phyloP scores from a whole-genome alignment of 2,329 filamentous ascomycete species.

The Neoascochyta sp. region DNA sequence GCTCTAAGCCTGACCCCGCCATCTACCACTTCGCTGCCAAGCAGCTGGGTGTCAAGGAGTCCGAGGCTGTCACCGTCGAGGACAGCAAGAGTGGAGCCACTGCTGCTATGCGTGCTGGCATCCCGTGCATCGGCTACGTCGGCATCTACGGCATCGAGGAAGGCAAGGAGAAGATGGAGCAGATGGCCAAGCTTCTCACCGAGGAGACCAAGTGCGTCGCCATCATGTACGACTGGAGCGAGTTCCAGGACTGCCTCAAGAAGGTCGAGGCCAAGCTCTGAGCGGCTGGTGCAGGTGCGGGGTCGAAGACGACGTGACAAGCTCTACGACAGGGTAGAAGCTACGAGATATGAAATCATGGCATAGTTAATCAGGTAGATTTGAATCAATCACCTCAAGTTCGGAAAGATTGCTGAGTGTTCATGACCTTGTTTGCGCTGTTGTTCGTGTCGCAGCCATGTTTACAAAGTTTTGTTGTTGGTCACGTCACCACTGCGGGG shows the following conservation, averaged over 20 bases:
- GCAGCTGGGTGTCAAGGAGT: conserved; percentile 65
- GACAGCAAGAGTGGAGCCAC: conserved; percentile 83
- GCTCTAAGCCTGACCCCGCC: conserved; percentile 84
- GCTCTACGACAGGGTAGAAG: conserved; percentile 12
- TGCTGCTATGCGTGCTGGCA: conserved; percentile 71
- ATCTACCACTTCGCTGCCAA: conserved; percentile 79
- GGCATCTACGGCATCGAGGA: conserved; percentile 55
- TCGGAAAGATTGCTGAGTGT: too few species aligned
- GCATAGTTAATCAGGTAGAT: conserved; percentile 15
- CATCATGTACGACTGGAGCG: conserved; percentile 53
- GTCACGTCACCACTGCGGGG: conserved; percentile 3
- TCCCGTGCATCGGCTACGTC: conserved; percentile 80
- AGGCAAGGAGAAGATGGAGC: conserved; percentile 42
- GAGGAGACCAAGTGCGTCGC: conserved; percentile 47
- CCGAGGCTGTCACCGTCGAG: conserved; percentile 76
- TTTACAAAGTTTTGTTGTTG: conserved; percentile 2
- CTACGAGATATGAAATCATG: conserved; percentile 19
- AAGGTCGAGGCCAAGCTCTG: conserved; percentile 45
- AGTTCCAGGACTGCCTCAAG: conserved; percentile 49
- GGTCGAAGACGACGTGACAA: conserved; percentile 11
- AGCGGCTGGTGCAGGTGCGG: conserved; percentile 9
- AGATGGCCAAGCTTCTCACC: conserved; percentile 50
- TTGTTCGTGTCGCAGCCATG: conserved; percentile 3
- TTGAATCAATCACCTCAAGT: too few species aligned
- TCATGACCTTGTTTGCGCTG: too few species aligned